These are phyloP conservation scores for Chamaenerion angustifolium DNA, from an alignment of 345 rosid genomes.

Conservation along the genomic window DNA sequence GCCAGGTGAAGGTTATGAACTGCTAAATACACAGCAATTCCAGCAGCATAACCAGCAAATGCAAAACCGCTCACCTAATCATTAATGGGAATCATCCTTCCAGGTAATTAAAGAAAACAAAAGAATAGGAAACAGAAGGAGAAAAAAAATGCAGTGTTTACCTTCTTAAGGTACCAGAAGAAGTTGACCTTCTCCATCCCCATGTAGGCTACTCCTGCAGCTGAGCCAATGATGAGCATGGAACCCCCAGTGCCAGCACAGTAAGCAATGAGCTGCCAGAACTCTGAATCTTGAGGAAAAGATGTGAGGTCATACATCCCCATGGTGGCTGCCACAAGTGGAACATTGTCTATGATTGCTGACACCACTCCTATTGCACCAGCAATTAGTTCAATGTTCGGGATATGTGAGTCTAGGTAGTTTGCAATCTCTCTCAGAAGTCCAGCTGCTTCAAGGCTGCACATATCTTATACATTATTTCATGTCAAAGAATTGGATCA, in stretches of 20 bases:
- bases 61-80: conserved; percentile 89
- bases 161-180: conserved; percentile 95
- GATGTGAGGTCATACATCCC: conserved; percentile 90
- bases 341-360: conserved; percentile 84
- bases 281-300: conserved; percentile 69
- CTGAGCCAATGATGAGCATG: conserved; percentile 84
- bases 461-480: no score
- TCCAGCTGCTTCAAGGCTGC: conserved; percentile 88
- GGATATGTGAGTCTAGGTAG: conserved; percentile 75
- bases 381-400: conserved; percentile 61
- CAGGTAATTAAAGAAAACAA: no score
- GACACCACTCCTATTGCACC: conserved; percentile 77
- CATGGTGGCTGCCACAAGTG: conserved; percentile 92
- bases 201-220: conserved; percentile 95
- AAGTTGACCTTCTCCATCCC: conserved; percentile 98
- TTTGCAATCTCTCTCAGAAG: conserved; percentile 83
- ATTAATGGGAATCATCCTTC: neutral
- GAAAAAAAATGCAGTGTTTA: conserved; percentile 3
- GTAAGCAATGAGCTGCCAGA: conserved; percentile 91
- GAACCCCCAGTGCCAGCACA: conserved; percentile 98
- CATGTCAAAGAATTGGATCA: no score
- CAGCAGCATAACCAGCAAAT: conserved; percentile 82
- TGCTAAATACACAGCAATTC: conserved; percentile 50
- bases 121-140: no score
- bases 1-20: conserved; percentile 23